Percentiles rank a stretch among this genome's conserved stretches.
Evolutionary conservation across 2,329 filamentous ascomycete species (phyloP).

Genomic region (Aspergillus sp.): DNA sequence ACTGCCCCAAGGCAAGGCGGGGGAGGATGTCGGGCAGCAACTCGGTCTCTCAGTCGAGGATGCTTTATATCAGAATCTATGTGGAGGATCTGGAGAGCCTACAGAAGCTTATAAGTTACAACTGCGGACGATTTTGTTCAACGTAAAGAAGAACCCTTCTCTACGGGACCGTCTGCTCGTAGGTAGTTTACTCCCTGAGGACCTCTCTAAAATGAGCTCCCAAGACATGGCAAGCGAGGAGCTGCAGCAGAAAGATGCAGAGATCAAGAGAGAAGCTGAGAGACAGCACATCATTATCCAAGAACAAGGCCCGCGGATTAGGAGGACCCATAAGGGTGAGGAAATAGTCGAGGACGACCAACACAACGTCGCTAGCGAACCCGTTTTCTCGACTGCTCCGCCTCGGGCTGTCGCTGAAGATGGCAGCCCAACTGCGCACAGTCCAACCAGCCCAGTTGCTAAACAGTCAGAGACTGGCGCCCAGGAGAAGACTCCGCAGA

Average conservation of each 20-base stretch:
- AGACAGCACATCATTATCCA: slow-evolving; percentile 74
- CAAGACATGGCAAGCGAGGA: slow-evolving; percentile 93
- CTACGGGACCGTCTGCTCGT: slow-evolving; percentile 75
- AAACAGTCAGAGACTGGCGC: slow-evolving; percentile 24
- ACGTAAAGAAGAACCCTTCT: slow-evolving; percentile 84
- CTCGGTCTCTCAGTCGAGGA: slow-evolving; percentile 80
- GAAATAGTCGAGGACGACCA: slow-evolving; percentile 80
- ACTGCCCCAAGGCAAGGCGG: slow-evolving; percentile 63
- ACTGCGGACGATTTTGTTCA: slow-evolving; percentile 75
- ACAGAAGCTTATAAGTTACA: slow-evolving; percentile 60
- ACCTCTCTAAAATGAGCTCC: slow-evolving; percentile 81
- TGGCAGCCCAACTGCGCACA: slow-evolving; percentile 27
- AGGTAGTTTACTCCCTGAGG: slow-evolving; percentile 68
- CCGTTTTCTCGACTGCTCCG: slow-evolving; percentile 48
- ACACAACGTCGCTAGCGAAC: slow-evolving; percentile 47
- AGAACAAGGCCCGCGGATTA: slow-evolving; percentile 72
- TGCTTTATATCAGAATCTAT: slow-evolving; percentile 56
- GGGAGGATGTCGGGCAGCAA: slow-evolving; percentile 65
- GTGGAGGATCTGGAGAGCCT: slow-evolving; percentile 51
- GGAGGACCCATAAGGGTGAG: slow-evolving; percentile 92
- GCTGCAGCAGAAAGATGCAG: slow-evolving; percentile 64
- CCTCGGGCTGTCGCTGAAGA: slow-evolving; percentile 42
- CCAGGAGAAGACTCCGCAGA: slow-evolving; percentile 17
- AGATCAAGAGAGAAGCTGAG: slow-evolving; percentile 58
- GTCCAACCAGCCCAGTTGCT: slow-evolving; percentile 27